Conservation (phyloP, 352 stramenopile species). For the Globisporangium carolinianum region DNA sequence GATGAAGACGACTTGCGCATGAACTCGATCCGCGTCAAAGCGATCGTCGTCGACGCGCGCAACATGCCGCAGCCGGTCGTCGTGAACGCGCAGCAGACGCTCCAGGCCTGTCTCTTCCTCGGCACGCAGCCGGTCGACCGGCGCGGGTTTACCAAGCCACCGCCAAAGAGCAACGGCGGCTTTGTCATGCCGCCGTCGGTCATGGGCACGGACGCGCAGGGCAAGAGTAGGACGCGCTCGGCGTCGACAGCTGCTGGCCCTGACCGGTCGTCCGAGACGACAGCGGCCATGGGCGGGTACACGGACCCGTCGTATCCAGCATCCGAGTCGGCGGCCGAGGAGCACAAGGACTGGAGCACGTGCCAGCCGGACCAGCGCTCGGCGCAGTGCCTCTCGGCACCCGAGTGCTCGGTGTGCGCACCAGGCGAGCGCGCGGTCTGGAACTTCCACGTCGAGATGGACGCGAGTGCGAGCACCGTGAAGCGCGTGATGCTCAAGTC, state of each 20-base stretch:
- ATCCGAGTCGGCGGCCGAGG: conserved; percentile 58
- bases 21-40: conserved; percentile 86
- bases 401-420: conserved; percentile 71
- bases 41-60: conserved; percentile 81
- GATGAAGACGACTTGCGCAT: conserved; percentile 79
- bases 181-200: conserved; percentile 59
- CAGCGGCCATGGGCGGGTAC: conserved; percentile 28
- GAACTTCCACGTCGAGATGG: conserved; percentile 88
- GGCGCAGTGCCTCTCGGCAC: conserved; percentile 50
- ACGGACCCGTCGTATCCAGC: conserved; percentile 53
- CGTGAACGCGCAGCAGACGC: conserved; percentile 82
- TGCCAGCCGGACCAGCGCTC: conserved; percentile 80
- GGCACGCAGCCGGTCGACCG: conserved; percentile 82
- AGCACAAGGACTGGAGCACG: conserved; percentile 87
- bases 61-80: conserved; percentile 84
- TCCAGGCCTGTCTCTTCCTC: conserved; percentile 83
- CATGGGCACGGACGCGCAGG: conserved; percentile 46
- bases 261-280: conserved; percentile 68
- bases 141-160: conserved; percentile 78
- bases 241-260: conserved; percentile 35
- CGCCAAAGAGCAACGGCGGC: conserved; percentile 80
- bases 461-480: conserved; percentile 43
- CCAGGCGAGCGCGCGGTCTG: conserved; percentile 79
- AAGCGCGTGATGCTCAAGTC: conserved; percentile 84
- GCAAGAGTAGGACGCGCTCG: conserved; percentile 57